Evolutionary conservation across 768 basidiomycete genomes (phyloP), one percentile per base, ranked within the genome.

Genomic region (Daedaleopsis nitida): DNA sequence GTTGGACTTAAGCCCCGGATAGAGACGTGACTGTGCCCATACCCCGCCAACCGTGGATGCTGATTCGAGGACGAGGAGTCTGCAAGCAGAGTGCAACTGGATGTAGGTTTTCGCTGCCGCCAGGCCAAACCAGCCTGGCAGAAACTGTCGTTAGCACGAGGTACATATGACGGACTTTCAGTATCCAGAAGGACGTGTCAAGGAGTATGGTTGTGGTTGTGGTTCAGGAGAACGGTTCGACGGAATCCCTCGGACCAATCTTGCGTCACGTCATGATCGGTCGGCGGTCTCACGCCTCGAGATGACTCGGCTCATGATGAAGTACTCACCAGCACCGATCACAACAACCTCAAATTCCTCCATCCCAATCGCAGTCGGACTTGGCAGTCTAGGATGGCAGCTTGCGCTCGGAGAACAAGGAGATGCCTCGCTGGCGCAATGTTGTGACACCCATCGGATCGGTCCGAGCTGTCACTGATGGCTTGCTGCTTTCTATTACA

Each of bases 341-440:
- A 42, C 39, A 12, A 42, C 39, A 42, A 42, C 13, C 2, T 42
- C 39, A 42, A 13, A 42, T 17, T 42, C 39, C 39, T 14, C 70
- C 72, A 35, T 77, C 27, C 27, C 7, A 7, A 32, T 32, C 27
- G 27, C 7, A 32, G 27, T 32, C 27, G 27, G 3, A 7, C 27
- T 32, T 32, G 7, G 27, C 27, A 32, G 27, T 32, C 4, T 3
- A 32, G 27, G 27, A 32, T 32, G 27, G 27, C 7, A 7, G 27
- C 27, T 32, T 32, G 27, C 27, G 27, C 27, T 32, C 4, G 27
- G 27, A 32, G 4, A 3, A 7, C 4, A 32, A 32, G 27, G 7
- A 32, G 7, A 32, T 32, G 27, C 7, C 27, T 32, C 27, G 27
- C 27, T 32, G 27, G 27, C 27, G 27, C 27, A 7, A 32, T 32